Percentiles rank a stretch among this genome's conserved stretches.
Conservation (phyloP, 2,329 filamentous ascomycete genomes). For the Cladobotryum mycophilum region DNA sequence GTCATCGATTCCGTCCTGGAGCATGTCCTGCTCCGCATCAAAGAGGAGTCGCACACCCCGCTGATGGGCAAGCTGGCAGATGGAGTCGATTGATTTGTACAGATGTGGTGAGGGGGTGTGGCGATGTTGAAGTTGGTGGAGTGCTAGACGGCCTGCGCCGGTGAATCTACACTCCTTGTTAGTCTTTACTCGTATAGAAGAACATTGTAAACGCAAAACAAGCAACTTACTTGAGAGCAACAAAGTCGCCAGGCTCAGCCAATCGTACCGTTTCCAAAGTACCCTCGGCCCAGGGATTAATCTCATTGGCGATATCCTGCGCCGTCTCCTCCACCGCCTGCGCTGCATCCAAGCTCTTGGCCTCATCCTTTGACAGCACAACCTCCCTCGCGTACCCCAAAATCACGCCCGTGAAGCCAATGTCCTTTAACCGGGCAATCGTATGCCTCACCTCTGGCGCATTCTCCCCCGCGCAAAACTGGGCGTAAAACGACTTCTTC, state of each 20-base stretch:
- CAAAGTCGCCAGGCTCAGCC: conserved; percentile 56
- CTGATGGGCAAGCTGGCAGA: conserved; percentile 65
- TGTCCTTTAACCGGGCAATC: conserved; percentile 57
- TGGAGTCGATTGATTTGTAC: conserved; percentile 61
- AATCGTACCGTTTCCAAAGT: conserved; percentile 68
- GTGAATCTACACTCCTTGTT: conserved; percentile 53
- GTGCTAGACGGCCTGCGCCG: conserved; percentile 69
- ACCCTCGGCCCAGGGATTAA: conserved; percentile 65
- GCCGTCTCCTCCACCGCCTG: conserved; percentile 43
- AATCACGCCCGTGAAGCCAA: conserved; percentile 80
- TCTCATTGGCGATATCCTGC: conserved; percentile 50
- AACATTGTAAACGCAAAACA: background rate
- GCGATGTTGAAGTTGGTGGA: conserved; percentile 59
- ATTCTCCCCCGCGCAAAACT: conserved; percentile 84
- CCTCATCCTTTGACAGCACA: conserved; percentile 55
- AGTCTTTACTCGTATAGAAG: background rate
- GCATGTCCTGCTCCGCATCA: conserved; percentile 75
- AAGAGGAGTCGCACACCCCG: conserved; percentile 71
- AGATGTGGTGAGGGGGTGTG: conserved; percentile 59
- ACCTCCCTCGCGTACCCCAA: conserved; percentile 80
- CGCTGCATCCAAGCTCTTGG: conserved; percentile 35
- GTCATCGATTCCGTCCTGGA: conserved; percentile 73
- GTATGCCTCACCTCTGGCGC: conserved; percentile 60
- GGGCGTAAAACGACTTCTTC: conserved; percentile 79
- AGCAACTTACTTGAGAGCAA: conserved; percentile 53